Percentiles rank a stretch among this genome's conserved stretches.
Conservation (phyloP, 257 asterid species). For the Plantago major region DNA sequence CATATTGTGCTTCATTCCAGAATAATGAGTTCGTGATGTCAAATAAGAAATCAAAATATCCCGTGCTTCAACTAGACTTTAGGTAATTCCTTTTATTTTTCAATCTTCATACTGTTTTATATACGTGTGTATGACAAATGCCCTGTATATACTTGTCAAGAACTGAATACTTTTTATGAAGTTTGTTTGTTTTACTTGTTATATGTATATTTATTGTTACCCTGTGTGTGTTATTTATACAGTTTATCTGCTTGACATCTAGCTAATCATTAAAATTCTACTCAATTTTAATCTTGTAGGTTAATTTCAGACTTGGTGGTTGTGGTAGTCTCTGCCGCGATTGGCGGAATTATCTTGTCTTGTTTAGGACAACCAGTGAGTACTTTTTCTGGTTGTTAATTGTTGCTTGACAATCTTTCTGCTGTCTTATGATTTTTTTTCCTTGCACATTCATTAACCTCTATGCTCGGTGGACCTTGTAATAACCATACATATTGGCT, state of each 20-base stretch:
- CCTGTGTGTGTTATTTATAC: no score
- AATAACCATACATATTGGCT: conserved; percentile 6
- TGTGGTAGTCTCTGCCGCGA: conserved; percentile 92
- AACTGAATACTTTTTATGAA: no score
- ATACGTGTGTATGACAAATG: not conserved
- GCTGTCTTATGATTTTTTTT: no score
- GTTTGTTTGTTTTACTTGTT: no score
- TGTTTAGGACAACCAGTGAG: conserved; percentile 95
- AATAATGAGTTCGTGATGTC: conserved; percentile 89
- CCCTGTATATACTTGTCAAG: no score
- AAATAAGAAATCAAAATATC: conserved; percentile 82
- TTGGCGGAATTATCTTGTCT: conserved; percentile 88
- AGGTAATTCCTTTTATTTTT: conserved; percentile 37
- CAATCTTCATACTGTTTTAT: not conserved
- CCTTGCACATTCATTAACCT: no score
- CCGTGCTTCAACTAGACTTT: conserved; percentile 88
- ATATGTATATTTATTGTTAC: no score
- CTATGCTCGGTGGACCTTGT: no score
- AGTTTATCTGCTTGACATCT: no score
- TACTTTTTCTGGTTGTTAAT: conserved; percentile 6
- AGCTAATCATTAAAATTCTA: conserved; percentile 3
- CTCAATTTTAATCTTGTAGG: conserved; percentile 43
- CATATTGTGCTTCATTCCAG: conserved; percentile 34
- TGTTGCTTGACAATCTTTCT: conserved; percentile 10
- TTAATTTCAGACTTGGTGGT: conserved; percentile 95